Evolutionary conservation across 768 basidiomycete species (phyloP).

Genomic region (Hysterangium stoloniferum): DNA sequence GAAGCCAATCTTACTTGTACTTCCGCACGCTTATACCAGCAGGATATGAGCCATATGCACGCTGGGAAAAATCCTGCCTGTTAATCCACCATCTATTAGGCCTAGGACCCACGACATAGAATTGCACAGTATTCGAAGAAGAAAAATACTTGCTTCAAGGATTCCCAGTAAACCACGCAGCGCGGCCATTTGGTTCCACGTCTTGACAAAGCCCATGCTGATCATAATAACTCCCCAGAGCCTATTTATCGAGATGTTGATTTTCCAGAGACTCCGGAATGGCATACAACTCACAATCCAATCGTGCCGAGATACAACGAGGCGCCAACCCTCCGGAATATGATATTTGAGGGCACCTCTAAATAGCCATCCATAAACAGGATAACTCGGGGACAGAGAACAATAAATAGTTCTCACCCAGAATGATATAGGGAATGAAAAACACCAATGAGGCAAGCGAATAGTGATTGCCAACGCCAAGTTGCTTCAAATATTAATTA

Average conservation of each 20-base stretch:
- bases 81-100: too few species aligned
- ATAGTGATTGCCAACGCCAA: conserved; percentile 22
- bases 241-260: conserved; percentile 1
- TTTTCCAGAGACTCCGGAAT: background rate
- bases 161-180: conserved; percentile 22
- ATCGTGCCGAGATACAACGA: conserved; percentile 18
- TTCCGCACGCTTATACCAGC: conserved; percentile 24
- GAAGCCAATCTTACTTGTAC: conserved; percentile 20
- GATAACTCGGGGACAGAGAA: background rate
- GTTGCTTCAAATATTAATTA: background rate
- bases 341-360: conserved; percentile 24
- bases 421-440: conserved; percentile 21
- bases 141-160: conserved; percentile 17
- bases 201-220: conserved; percentile 22
- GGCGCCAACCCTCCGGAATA: conserved; percentile 20
- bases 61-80: conserved; percentile 23
- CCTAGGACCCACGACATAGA: background rate
- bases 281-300: conserved; percentile 2
- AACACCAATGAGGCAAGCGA: conserved; percentile 23
- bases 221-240: conserved; percentile 23
- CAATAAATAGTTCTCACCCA: background rate
- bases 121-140: background rate
- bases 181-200: conserved; percentile 22
- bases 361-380: conserved; percentile 15
- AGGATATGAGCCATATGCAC: conserved; percentile 15